A percentile compares a stretch with the other conserved stretches of the same genome.
These are phyloP conservation scores for Sechiopsis laciniata DNA, from an alignment of 306 rosid species.

Conservation along the genomic window DNA sequence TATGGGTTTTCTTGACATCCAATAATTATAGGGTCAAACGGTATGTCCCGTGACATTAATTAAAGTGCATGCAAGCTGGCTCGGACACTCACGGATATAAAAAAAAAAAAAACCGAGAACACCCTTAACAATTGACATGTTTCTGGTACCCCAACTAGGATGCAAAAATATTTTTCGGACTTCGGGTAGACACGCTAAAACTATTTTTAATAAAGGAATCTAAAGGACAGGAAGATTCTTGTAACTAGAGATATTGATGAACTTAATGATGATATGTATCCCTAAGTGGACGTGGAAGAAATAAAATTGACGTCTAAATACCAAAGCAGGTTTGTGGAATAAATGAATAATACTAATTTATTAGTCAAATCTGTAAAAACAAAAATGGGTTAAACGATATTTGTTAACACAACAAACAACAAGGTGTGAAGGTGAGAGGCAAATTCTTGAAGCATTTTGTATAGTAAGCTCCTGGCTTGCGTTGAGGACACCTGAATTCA, in stretches of 20 bases:
- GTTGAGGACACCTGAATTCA: slow-evolving; percentile 6
- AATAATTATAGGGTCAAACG: no score
- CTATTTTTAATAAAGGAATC: not conserved
- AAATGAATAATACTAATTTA: not conserved
- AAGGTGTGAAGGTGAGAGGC: not conserved
- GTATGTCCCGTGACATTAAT: no score
- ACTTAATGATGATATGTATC: not conserved
- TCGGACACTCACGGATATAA: no score
- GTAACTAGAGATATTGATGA: not conserved
- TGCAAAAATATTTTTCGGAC: not conserved
- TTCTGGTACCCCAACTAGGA: not conserved
- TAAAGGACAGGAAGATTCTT: not conserved
- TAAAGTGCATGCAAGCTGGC: no score
- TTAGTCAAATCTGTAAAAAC: not conserved
- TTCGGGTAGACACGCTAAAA: not conserved
- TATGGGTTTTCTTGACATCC: no score
- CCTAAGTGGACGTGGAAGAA: not conserved
- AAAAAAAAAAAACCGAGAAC: no score
- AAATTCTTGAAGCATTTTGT: not conserved
- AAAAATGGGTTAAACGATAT: not conserved
- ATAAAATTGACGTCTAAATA: not conserved
- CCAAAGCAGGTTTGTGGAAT: not conserved
- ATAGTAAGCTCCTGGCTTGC: not conserved
- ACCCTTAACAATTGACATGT: not conserved
- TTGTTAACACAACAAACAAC: not conserved